Base-by-base conservation (phyloP, 179 eudicot species). In the Silene vulgaris region DNA sequence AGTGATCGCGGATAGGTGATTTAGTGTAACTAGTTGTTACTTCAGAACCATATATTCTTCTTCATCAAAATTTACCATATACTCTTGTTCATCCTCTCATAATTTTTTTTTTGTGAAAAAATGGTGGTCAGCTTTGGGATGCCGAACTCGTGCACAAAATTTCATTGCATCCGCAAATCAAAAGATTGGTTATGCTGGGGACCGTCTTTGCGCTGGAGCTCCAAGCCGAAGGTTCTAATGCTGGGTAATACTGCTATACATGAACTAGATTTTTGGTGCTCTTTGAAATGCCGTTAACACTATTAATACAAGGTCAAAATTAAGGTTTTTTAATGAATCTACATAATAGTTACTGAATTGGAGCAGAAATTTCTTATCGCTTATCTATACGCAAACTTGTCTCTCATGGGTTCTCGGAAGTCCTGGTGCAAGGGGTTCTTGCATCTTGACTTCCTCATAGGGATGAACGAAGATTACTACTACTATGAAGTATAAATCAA, bases 191-290 rank as follows among this genome's bases (percentile, higher is more conserved):
- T 67, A 87, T 80, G 14, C 68, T 91, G 72, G 97, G 97, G 72
- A 91, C 97, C 23, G 80, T 92, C 59, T 91, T 82, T 78, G 97
- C 91, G 2, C 73, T 92, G 48, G 97, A 92, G 86, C 92, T 92
- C 56, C 79, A 74, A 80, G 89, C 91, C 52, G 87, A 85, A 78
- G 97, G 91, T 77, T 72, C 81, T 70, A 84, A 88, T 78, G 82
- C 88, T 32, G 97, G 97, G 97, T 92, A 88, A 65, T 75, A 72
- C 62, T 66, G 54, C 8, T 63, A 13, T 66, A 11, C 60, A 66
- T 61, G 5, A 52, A 26, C 52, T 6, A 26, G 3, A 7, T 40
- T 35, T 37, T 63, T 30, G 26, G 32, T 43, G 30, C 8, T 65
- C 43, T 65, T 1, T 6, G n/a, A 14, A 40, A 20, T 8, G 52